A percentile compares a stretch with the other conserved stretches of the same genome.
These are phyloP conservation scores for Lomentospora prolificans DNA, from an alignment of 2,329 filamentous ascomycete species.

Conservation along the genomic window DNA sequence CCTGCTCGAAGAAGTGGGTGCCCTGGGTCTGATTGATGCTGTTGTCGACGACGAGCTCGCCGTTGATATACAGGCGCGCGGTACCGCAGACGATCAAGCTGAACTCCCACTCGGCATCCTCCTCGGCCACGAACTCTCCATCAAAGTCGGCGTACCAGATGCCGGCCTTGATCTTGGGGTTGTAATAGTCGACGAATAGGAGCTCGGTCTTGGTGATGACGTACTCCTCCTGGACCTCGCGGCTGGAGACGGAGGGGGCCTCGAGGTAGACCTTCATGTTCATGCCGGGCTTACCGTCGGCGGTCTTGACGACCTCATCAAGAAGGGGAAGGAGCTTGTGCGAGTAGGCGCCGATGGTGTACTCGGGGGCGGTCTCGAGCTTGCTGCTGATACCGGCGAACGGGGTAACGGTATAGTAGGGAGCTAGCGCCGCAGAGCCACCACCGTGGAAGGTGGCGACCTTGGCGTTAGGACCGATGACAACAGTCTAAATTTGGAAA, in stretches of 20 bases:
- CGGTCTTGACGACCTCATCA: conserved; percentile 39
- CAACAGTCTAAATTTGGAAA: conserved; percentile 28
- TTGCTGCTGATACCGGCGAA: conserved; percentile 58
- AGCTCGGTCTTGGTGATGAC: conserved; percentile 38
- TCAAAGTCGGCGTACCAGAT: conserved; percentile 54
- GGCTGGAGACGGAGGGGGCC: conserved; percentile 34
- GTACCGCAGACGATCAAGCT: conserved; percentile 57
- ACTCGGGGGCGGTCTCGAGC: conserved; percentile 32
- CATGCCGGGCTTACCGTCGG: conserved; percentile 46
- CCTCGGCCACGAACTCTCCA: conserved; percentile 48
- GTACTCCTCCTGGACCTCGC: conserved; percentile 42
- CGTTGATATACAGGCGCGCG: conserved; percentile 55
- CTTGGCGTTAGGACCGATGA: conserved; percentile 50
- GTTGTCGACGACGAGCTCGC: conserved; percentile 54
- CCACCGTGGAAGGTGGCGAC: conserved; percentile 51
- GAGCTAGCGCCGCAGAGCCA: conserved; percentile 49
- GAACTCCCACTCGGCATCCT: conserved; percentile 53
- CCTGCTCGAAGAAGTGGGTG: conserved; percentile 55
- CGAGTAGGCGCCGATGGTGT: conserved; percentile 52
- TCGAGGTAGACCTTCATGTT: conserved; percentile 54
- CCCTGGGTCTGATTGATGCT: conserved; percentile 52
- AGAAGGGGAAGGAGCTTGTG: conserved; percentile 55
- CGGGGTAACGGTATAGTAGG: conserved; percentile 62
- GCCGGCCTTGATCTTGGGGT: conserved; percentile 39
- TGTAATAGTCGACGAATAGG: conserved; percentile 38